A percentile compares a stretch with the other conserved stretches of the same genome.
Conservation (phyloP, 1,284 basidiomycete species). For the Xanthoconium separans region DNA sequence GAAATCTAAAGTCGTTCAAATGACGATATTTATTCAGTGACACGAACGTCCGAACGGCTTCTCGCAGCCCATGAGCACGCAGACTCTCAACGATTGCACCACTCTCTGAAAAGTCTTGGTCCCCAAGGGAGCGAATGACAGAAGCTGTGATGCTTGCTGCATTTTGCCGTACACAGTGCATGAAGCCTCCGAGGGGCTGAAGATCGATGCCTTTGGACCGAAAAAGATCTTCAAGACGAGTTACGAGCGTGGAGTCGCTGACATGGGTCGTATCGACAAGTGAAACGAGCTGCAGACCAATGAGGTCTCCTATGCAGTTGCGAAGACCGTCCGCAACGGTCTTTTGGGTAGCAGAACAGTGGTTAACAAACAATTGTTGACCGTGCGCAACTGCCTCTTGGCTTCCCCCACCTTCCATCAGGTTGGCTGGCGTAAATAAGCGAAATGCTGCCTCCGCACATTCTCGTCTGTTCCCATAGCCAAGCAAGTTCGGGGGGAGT, state of each 20-base stretch:
- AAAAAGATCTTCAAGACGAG: conserved; percentile 41
- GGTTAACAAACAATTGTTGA: conserved; percentile 51
- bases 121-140: conserved; percentile 59
- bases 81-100: conserved; percentile 52
- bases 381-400: conserved; percentile 38
- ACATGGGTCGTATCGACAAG: conserved; percentile 38
- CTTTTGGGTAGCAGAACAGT: conserved; percentile 63
- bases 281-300: conserved; percentile 60
- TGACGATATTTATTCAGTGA: conserved; percentile 51
- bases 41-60: conserved; percentile 44
- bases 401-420: conserved; percentile 40
- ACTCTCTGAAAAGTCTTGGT: conserved; percentile 49
- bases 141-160: conserved; percentile 56
- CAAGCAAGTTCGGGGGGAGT: conserved; percentile 70
- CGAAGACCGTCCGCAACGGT: conserved; percentile 51
- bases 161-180: conserved; percentile 41
- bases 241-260: conserved; percentile 9
- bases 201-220: conserved; percentile 33
- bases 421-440: conserved; percentile 60
- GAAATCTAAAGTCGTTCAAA: conserved; percentile 46
- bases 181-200: conserved; percentile 36
- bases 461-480: conserved; percentile 60
- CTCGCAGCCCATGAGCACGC: conserved; percentile 31
- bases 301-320: conserved; percentile 70
- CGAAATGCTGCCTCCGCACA: conserved; percentile 62